phyloP scores from a whole-genome alignment of 306 rosid species.

The Vigna angularis region DNA sequence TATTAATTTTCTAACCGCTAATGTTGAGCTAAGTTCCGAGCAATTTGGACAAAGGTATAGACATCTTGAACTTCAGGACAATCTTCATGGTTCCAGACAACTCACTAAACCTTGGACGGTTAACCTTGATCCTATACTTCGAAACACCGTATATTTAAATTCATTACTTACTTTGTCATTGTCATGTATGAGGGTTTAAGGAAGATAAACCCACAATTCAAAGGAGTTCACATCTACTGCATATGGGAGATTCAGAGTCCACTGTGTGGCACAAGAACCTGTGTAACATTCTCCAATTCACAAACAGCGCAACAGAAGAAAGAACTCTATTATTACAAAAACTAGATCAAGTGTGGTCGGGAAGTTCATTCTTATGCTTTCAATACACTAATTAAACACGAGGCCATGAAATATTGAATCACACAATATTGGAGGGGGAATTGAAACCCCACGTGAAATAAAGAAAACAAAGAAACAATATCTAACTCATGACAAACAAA shows the following conservation, averaged over 20 bases:
- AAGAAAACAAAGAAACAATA: slow-evolving; percentile 12
- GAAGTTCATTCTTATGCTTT: slow-evolving; percentile 6
- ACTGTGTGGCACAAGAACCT: background rate
- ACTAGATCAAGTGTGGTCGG: slow-evolving; percentile 21
- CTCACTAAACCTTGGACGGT: too few species aligned
- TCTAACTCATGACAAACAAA: slow-evolving; percentile 26
- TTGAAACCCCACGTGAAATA: background rate
- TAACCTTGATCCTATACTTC: too few species aligned
- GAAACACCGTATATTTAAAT: too few species aligned
- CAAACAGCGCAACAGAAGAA: slow-evolving; percentile 13
- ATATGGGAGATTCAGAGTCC: too few species aligned
- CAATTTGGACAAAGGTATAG: too few species aligned
- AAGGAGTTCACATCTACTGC: too few species aligned
- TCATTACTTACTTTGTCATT: too few species aligned
- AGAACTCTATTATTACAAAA: background rate
- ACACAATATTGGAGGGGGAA: slow-evolving; percentile 7
- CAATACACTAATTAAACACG: background rate
- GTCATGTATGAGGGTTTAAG: too few species aligned
- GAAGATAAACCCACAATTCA: too few species aligned
- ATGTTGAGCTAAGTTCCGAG: rapidly evolving
- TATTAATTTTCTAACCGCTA: too few species aligned
- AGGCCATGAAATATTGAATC: slow-evolving; percentile 24
- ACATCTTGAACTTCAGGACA: too few species aligned
- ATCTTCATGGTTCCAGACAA: too few species aligned
- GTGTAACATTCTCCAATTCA: background rate